A percentile compares a stretch with the other conserved stretches of the same genome.
phyloP scores from a whole-genome alignment of 2,329 filamentous ascomycete species.

The Ophiostoma montium region DNA sequence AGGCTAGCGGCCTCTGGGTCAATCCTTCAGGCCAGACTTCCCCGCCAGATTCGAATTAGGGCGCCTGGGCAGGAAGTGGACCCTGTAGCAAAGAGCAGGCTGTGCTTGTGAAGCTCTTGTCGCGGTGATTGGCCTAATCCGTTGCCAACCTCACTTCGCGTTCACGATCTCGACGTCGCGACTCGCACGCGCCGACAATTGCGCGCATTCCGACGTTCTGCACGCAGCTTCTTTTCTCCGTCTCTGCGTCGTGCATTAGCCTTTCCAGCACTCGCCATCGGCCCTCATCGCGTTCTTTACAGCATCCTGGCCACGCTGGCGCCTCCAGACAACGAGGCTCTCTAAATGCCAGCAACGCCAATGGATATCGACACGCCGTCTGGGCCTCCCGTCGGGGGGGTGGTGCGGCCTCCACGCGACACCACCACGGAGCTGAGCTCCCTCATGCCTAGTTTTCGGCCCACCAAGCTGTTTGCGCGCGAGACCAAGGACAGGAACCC shows the following conservation, averaged over 20 bases:
- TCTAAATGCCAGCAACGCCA: conserved; percentile 31
- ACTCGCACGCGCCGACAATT: not conserved
- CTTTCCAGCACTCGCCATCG: too few species aligned
- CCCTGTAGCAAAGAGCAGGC: not conserved
- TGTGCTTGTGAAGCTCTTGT: not conserved
- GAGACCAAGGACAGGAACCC: conserved; percentile 38
- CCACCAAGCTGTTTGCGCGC: conserved; percentile 57
- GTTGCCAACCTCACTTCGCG: not conserved
- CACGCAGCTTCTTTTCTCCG: too few species aligned
- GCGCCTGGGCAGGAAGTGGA: not conserved
- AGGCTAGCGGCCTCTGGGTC: too few species aligned
- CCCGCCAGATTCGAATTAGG: too few species aligned
- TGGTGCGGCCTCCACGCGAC: conserved; percentile 32
- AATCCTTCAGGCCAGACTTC: too few species aligned
- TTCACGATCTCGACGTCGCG: not conserved
- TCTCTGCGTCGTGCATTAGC: too few species aligned
- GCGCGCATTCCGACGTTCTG: too few species aligned
- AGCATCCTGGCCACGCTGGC: not conserved
- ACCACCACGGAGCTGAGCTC: conserved; percentile 58
- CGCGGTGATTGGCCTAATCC: not conserved
- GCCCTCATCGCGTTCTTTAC: not conserved
- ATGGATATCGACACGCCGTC: conserved; percentile 41
- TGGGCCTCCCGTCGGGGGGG: conserved; percentile 28
- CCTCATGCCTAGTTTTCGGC: conserved; percentile 62
- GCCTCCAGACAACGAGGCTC: not conserved